A percentile compares a stretch with the other conserved stretches of the same genome.
Evolutionary conservation across 495 filamentous ascomycete genomes (phyloP).

Genomic region (Aspergillus mulundensis): DNA sequence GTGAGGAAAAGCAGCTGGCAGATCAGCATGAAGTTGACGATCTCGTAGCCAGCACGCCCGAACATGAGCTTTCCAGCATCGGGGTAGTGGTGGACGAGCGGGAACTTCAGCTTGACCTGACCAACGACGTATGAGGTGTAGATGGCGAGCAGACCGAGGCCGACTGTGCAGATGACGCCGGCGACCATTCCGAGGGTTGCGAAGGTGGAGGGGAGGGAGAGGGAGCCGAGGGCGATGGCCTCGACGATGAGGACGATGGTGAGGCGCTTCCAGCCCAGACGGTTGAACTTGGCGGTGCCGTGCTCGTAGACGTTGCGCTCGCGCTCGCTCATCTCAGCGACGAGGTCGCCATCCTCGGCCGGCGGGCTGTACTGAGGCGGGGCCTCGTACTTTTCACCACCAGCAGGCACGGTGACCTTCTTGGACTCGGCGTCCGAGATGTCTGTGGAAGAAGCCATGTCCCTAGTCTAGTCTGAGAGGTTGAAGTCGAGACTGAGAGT

Average conservation of each 20-base stretch:
- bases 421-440: slow-evolving; percentile 14
- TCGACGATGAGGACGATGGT: slow-evolving; percentile 55
- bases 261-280: slow-evolving; percentile 35
- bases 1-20: slow-evolving; percentile 64
- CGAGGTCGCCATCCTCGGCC: slow-evolving; percentile 19
- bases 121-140: slow-evolving; percentile 69
- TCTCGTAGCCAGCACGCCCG: slow-evolving; percentile 55
- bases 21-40: slow-evolving; percentile 57
- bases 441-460: slow-evolving; percentile 15
- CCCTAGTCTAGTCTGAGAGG: not conserved
- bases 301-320: slow-evolving; percentile 24
- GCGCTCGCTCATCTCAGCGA: slow-evolving; percentile 25
- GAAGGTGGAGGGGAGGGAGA: slow-evolving; percentile 55
- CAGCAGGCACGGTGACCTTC: slow-evolving; percentile 13
- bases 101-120: slow-evolving; percentile 64
- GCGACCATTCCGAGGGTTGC: slow-evolving; percentile 60
- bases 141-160: slow-evolving; percentile 58
- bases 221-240: slow-evolving; percentile 57
- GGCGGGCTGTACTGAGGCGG: slow-evolving; percentile 14
- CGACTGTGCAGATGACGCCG: slow-evolving; percentile 47
- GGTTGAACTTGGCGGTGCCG: slow-evolving; percentile 28
- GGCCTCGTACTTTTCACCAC: slow-evolving; percentile 12
- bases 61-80: slow-evolving; percentile 61
- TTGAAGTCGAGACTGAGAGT: not conserved
- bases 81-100: slow-evolving; percentile 59